Evolutionary conservation across 1,284 basidiomycete genomes (phyloP).

Genomic region (Marasmius sp.): DNA sequence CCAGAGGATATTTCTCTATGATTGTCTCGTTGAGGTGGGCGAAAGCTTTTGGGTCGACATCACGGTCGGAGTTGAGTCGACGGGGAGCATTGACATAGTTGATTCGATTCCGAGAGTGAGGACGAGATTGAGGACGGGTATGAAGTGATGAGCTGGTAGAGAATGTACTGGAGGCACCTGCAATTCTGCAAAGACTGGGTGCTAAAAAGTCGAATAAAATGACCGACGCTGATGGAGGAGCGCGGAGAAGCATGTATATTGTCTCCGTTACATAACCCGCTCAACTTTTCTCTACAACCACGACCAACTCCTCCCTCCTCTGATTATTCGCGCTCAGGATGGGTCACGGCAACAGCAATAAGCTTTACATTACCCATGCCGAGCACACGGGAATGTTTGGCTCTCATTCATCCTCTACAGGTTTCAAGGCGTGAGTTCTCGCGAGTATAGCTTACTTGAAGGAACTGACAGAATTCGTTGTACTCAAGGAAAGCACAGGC

Average conservation of each 20-base stretch:
- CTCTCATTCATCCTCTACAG: constrained; percentile 74
- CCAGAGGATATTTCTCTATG: constrained; percentile 6
- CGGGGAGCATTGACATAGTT: background rate
- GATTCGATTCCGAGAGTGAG: background rate
- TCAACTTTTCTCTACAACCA: background rate
- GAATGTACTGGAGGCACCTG: background rate
- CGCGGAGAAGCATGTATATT: constrained; percentile 34
- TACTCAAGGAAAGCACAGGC: constrained; percentile 62
- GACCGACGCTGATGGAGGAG: constrained; percentile 23
- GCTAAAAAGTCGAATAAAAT: constrained; percentile 30
- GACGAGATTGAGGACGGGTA: background rate
- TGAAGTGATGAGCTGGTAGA: background rate
- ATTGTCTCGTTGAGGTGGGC: constrained; percentile 8
- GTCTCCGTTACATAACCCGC: background rate
- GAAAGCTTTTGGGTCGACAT: background rate
- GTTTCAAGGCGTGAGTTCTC: constrained; percentile 62
- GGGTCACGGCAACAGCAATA: constrained; percentile 86
- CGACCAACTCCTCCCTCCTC: background rate
- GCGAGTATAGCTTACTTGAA: background rate
- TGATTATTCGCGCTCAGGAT: constrained; percentile 35
- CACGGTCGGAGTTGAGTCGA: background rate
- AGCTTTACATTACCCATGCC: constrained; percentile 83
- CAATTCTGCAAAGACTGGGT: constrained; percentile 5
- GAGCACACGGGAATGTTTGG: constrained; percentile 79
- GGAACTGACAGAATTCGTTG: background rate